Base-by-base conservation (phyloP, 164 flowering plant species). In the Tetracentron sinense region DNA sequence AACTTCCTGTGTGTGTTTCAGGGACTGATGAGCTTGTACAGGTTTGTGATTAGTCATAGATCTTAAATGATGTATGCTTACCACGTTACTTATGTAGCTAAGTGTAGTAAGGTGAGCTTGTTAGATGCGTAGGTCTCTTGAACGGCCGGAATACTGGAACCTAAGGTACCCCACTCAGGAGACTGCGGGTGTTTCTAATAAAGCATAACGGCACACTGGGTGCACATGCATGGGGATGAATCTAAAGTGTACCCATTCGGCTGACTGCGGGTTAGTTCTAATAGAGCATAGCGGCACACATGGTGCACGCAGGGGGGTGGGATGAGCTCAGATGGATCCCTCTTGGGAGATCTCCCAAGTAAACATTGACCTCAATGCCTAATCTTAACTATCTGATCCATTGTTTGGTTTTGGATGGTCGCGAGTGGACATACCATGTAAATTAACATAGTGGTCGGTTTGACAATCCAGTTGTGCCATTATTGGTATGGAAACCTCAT, bases 1-100 rank as follows among this genome's bases (percentile, higher is more conserved):
- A 87, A 61, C 79, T 78, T 67, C 92, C 99, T 22, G 62, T 53
- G 27, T 82, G 74, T 69, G 65, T 79, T 22, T 60, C 81, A 19
- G 83, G 74, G 58, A 50, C 69, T 11, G 90, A 87, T 70, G 97
- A 87, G 66, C 80, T 92, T 77, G 75, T 95, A 53, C 95, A 95
- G 97, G 99, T 95, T 72, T 65, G 82, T 75, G 51, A 54, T 66
- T n/a, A n/a, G n/a, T n/a, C 26, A 31, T 67, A 26, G n/a, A 38
- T 16, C 56, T 27, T 16, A 53, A 12, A 31, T 26, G 29, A 25
- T 25, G 25, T 25, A 14, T 52, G 56, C 31, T 53, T 27, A 25
- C 28, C 22, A 33, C 10, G 10, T 10, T 4, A 4, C 38, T 33
- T 33, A 4, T 10, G 38, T 33, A n/a, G n/a, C 10, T 38, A 38